A percentile compares a stretch with the other conserved stretches of the same genome.
Evolutionary conservation across 768 basidiomycete genomes (phyloP).

Genomic region (Psilocybe tampanensis): DNA sequence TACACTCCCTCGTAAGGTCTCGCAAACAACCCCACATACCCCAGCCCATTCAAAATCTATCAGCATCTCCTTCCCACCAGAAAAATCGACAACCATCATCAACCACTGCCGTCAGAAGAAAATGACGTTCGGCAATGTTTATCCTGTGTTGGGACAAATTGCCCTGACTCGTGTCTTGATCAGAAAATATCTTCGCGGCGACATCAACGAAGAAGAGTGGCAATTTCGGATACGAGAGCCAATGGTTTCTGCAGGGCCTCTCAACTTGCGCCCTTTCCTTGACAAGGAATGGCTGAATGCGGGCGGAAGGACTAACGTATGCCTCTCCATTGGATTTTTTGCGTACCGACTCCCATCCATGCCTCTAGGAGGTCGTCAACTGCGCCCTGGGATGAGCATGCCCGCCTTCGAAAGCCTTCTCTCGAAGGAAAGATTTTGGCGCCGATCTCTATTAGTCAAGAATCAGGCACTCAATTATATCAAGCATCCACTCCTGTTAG

Average conservation of each 20-base stretch:
- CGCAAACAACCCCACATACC: conserved; percentile 32
- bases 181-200: conserved; percentile 45
- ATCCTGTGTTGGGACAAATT: conserved; percentile 52
- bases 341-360: conserved; percentile 47
- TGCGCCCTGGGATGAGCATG: conserved; percentile 35
- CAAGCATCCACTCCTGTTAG: conserved; percentile 48
- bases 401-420: conserved; percentile 46
- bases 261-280: conserved; percentile 54
- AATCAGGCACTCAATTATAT: conserved; percentile 34
- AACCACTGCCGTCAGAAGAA: conserved; percentile 41
- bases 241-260: conserved; percentile 48
- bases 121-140: conserved; percentile 54
- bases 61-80: conserved; percentile 25
- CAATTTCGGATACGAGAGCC: conserved; percentile 49
- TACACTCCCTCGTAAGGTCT: conserved; percentile 48
- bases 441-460: conserved; percentile 41
- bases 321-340: conserved; percentile 44
- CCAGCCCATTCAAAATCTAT: conserved; percentile 37
- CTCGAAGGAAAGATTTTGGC: conserved; percentile 47
- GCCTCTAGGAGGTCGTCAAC: conserved; percentile 35
- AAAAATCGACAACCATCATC: conserved; percentile 33
- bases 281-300: conserved; percentile 45
- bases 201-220: conserved; percentile 56
- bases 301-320: conserved; percentile 49
- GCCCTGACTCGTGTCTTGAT: conserved; percentile 54